Base-by-base conservation (phyloP, 306 rosid genomes). In the Nissolia schottii region DNA sequence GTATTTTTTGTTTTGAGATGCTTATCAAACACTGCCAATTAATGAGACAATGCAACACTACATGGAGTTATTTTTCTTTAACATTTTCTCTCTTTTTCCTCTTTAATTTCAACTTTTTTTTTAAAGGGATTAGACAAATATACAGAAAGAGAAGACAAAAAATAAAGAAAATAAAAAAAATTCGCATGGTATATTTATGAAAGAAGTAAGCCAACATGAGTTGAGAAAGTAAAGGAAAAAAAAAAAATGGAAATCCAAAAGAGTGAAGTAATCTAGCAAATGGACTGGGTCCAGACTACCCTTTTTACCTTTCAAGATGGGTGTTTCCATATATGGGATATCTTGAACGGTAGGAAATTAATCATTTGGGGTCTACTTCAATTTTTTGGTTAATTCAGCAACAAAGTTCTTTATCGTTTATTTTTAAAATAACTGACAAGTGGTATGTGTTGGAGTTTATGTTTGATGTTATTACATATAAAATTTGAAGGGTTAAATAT, bases 341-440 rank as follows among this genome's bases (percentile, higher is more conserved):
- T 68, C 82, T 83, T 83, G 61, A 72, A 80, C 73, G 78, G 81
- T 53, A 31, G 80, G 83, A 74, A 88, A 86, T n/a, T n/a, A n/a
- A 63, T 54, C 28, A 54, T 54, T 48, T 2, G 67, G 56, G 65
- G 29, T 27, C 74, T 20, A 54, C 71, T 61, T 32, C 37, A 58
- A 40, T 27, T 9, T 40, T 5, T 10, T 35, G 8, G 23, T n/a
- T 6, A 6, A 9, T 23, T 12, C 4, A 3, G 31, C 37, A 63
- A 15, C 48, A 34, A 35, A 45, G 23, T 64, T 38, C 45, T 57
- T 67, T 16, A 14, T 55, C 24, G 32, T 61, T 38, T 48, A 48
- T 46, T 71, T 53, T 31, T n/a, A 13, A 16, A 14, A 31, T 71
- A 54, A 64, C 9, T 10, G 81, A 60, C 19, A 14, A 77, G 50